Percentiles rank a stretch among this genome's conserved stretches.
Evolutionary conservation across 2,329 filamentous ascomycete species (phyloP).

Genomic region (Neofusicoccum ribis): DNA sequence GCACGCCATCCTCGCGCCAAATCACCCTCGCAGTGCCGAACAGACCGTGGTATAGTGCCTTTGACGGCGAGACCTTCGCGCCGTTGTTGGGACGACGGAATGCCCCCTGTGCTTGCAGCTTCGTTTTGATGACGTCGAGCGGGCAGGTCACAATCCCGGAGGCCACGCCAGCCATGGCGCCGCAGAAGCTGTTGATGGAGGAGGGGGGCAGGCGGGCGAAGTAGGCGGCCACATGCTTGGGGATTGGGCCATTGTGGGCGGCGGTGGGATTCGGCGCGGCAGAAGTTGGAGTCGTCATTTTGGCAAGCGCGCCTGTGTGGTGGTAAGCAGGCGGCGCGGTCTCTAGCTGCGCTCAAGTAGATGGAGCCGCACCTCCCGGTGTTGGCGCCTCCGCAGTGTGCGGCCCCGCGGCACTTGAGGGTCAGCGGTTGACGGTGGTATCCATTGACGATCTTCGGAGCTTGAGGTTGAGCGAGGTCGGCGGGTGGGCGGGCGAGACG

Average conservation of each 20-base stretch:
- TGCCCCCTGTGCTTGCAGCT: constrained; percentile 90
- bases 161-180: constrained; percentile 85
- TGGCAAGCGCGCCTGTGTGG: constrained; percentile 15
- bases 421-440: constrained; percentile 20
- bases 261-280: constrained; percentile 12
- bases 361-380: constrained; percentile 19
- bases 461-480: neutral
- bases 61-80: constrained; percentile 44
- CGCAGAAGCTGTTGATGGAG: constrained; percentile 77
- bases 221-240: neutral
- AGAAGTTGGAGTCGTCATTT: constrained; percentile 19
- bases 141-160: constrained; percentile 95
- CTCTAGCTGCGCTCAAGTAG: neutral
- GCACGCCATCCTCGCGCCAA: constrained; percentile 82
- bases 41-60: constrained; percentile 76
- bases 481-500: neutral
- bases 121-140: constrained; percentile 98
- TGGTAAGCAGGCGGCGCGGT: neutral
- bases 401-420: constrained; percentile 20
- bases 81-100: constrained; percentile 60
- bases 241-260: constrained; percentile 3
- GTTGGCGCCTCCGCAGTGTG: constrained; percentile 20
- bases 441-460: constrained; percentile 17
- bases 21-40: constrained; percentile 84
- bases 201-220: constrained; percentile 52